phyloP scores from a whole-genome alignment of 2,329 filamentous ascomycete species.

The Fonsecaea monophora region DNA sequence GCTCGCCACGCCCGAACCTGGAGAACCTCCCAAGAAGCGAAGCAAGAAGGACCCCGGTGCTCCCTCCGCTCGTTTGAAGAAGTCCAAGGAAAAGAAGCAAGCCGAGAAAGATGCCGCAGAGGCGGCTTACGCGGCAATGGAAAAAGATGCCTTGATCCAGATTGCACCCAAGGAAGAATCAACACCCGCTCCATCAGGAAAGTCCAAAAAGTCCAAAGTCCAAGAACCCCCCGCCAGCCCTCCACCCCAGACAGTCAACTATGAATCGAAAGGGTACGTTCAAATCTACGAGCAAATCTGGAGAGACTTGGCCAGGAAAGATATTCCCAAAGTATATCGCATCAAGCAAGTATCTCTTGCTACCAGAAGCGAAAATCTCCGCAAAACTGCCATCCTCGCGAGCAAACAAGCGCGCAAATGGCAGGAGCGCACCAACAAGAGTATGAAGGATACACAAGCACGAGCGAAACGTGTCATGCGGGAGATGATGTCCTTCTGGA shows the following conservation, averaged over 20 bases:
- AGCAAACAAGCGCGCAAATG: constrained; percentile 97
- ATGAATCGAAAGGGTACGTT: constrained; percentile 90
- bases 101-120: constrained; percentile 78
- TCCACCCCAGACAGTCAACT: constrained; percentile 65
- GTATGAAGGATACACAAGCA: constrained; percentile 95
- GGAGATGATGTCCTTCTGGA: constrained; percentile 99
- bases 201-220: constrained; percentile 49
- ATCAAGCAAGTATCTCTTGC: constrained; percentile 84
- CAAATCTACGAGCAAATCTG: constrained; percentile 98
- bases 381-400: constrained; percentile 95
- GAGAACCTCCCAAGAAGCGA: constrained; percentile 59
- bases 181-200: constrained; percentile 52
- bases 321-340: constrained; percentile 89
- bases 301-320: constrained; percentile 91
- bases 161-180: constrained; percentile 66
- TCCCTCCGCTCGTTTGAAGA: constrained; percentile 72
- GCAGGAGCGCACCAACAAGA: constrained; percentile 98
- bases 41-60: constrained; percentile 59
- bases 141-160: constrained; percentile 52
- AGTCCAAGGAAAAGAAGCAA: constrained; percentile 78
- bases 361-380: constrained; percentile 91
- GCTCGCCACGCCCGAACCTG: constrained; percentile 62
- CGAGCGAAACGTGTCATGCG: constrained; percentile 97
- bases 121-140: constrained; percentile 77
- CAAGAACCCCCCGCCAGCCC: constrained; percentile 51